These are phyloP conservation scores for Phytophthora ohioensis DNA, from an alignment of 352 stramenopile species.

Conservation along the genomic window DNA sequence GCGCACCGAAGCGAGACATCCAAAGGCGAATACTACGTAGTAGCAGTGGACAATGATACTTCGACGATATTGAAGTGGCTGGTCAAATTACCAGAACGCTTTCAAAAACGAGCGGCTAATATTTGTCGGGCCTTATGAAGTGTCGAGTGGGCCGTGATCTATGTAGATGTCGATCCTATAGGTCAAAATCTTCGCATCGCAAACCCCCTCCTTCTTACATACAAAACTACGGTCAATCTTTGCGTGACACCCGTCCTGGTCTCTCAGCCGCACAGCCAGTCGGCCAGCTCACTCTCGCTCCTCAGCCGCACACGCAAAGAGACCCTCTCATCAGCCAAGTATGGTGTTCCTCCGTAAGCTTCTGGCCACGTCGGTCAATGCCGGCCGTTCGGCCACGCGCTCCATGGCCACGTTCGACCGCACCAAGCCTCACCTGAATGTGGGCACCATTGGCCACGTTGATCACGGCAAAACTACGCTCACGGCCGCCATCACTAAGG, in stretches of 20 bases:
- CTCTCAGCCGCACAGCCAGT: slow-evolving; percentile 20
- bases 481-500: slow-evolving; percentile 96
- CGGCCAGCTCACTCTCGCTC: slow-evolving; percentile 12
- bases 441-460: slow-evolving; percentile 98
- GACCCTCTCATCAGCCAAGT: neutral
- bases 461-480: slow-evolving; percentile 98
- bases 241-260: slow-evolving; percentile 18
- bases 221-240: neutral
- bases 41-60: no score
- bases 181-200: neutral
- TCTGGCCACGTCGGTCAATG: slow-evolving; percentile 30
- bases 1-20: no score
- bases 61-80: no score
- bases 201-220: neutral
- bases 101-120: neutral
- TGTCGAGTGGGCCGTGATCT: neutral
- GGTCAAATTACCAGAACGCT: no score
- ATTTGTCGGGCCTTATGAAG: no score
- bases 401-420: slow-evolving; percentile 83
- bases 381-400: slow-evolving; percentile 21
- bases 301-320: slow-evolving; percentile 15
- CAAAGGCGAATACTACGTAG: no score
- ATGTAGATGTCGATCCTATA: neutral
- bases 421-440: slow-evolving; percentile 96
- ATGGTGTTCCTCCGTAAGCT: slow-evolving; percentile 45